Conservation (phyloP, 345 rosid genomes). For the Punica granatum region DNA sequence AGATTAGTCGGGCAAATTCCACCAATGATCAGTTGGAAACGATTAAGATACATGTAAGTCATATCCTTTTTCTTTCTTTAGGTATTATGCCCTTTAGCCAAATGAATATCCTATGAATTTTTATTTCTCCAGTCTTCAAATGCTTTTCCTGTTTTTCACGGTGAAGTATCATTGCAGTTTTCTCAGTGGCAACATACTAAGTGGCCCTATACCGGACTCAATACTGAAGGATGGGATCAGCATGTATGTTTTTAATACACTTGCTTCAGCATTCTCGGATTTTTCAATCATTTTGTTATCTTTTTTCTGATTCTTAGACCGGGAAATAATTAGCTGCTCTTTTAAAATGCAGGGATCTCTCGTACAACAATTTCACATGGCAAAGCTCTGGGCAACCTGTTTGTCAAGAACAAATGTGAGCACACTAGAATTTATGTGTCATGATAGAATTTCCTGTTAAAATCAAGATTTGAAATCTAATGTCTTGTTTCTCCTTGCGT, state of each 20-base stretch:
- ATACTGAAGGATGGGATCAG: conserved; percentile 27
- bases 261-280: neutral
- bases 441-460: neutral
- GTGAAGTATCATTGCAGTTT: conserved; percentile 16
- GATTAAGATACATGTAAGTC: conserved; percentile 31
- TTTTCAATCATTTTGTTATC: neutral
- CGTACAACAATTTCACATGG: conserved; percentile 36
- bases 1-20: conserved; percentile 36
- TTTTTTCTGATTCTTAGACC: neutral
- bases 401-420: conserved; percentile 35
- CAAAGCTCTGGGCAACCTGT: conserved; percentile 27
- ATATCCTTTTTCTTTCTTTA: neutral
- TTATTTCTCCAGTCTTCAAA: no score
- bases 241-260: conserved; percentile 20
- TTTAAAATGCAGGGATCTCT: conserved; percentile 36
- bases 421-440: neutral
- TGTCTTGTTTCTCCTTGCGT: neutral
- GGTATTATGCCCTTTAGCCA: neutral
- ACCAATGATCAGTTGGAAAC: conserved; percentile 12
- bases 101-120: neutral
- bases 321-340: neutral
- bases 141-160: neutral
- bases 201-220: conserved; percentile 29
- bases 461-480: neutral
- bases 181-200: conserved; percentile 29